Evolutionary conservation across 306 rosid genomes (phyloP), one percentile per base, ranked within the genome.

Genomic region (Rosa chinensis): DNA sequence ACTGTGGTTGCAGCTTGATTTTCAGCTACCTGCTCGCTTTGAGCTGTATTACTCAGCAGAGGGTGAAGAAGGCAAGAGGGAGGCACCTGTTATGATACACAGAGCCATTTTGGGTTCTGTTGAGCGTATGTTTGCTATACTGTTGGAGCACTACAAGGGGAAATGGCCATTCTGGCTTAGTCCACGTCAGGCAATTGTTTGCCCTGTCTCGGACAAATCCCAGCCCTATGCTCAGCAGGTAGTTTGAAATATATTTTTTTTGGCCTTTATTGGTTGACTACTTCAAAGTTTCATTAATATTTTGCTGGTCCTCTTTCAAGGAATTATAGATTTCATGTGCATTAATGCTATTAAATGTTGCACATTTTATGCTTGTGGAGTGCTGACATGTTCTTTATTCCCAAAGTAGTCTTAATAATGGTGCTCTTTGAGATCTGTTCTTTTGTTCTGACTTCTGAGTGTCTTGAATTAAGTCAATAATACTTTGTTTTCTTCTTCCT

Each of bases 101-200:
- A 86, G 97, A 87, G 93, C 98, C 58, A 79, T 94, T 80, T 87
- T 94, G 74, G 97, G 98, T 64, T 94, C 98, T 79, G 97, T 92
- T 81, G 97, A 92, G 79, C 90, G 97, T 44, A 94, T 94, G 98
- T 88, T 94, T 90, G 98, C 98, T 61, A 87, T 92, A 68, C 86
- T 94, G 70, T 84, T 92, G 86, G 98, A 92, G 88, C 98, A 94
- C 83, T 94, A 88, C 82, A 90, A 92, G 86, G 98, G 97, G 58
- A 94, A 94, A 86, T 94, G 98, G 98, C 98, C 98, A 52, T 89
- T 94, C 79, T 94, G 98, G 98, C 97, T 94, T 68, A 94, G 97
- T 87, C 97, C 98, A 53, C 94, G 97, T 59, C 98, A 94, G 87
- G 97, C 98, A 1, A 90, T 94, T 85, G 86, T 94, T 52, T 94